Evolutionary conservation across 768 basidiomycete species (phyloP).

Genomic region (Kwoniella europaea): DNA sequence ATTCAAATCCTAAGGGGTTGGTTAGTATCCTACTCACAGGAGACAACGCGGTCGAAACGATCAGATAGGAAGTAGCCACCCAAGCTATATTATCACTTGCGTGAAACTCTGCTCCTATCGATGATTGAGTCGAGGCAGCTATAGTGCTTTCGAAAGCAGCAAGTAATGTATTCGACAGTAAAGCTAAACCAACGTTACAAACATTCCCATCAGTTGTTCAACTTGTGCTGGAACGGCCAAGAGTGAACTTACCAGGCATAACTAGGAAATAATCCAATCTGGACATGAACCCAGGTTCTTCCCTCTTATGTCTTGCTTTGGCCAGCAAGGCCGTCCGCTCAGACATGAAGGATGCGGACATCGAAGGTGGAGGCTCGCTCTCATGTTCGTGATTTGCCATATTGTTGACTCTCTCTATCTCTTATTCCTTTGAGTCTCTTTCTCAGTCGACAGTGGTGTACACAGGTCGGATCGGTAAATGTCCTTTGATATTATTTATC

Average conservation of each 20-base stretch:
- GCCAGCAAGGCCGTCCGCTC: conserved; percentile 23
- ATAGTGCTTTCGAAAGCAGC: conserved; percentile 37
- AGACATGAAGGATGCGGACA: conserved; percentile 23
- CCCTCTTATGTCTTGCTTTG: conserved; percentile 17
- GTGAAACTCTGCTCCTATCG: conserved; percentile 27
- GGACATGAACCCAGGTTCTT: conserved; percentile 22
- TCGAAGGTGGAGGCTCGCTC: neutral
- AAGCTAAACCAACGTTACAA: neutral
- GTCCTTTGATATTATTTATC: too few species aligned
- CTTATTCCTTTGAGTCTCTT: neutral
- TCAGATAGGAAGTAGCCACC: conserved; percentile 33
- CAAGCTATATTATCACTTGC: conserved; percentile 32
- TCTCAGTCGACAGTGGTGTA: too few species aligned
- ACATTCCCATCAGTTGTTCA: neutral
- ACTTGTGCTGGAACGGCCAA: neutral
- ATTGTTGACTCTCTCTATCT: neutral
- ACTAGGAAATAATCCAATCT: conserved; percentile 22
- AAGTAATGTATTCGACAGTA: conserved; percentile 29
- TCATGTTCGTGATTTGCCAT: neutral
- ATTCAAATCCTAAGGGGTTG: neutral
- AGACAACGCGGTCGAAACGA: conserved; percentile 32
- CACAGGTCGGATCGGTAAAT: too few species aligned
- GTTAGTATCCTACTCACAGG: conserved; percentile 18
- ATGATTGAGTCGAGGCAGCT: conserved; percentile 32
- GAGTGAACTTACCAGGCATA: conserved; percentile 19